These are phyloP conservation scores for Wickerhamiella domercqiae DNA, from an alignment of 805 yeast genomes.

Conservation along the genomic window DNA sequence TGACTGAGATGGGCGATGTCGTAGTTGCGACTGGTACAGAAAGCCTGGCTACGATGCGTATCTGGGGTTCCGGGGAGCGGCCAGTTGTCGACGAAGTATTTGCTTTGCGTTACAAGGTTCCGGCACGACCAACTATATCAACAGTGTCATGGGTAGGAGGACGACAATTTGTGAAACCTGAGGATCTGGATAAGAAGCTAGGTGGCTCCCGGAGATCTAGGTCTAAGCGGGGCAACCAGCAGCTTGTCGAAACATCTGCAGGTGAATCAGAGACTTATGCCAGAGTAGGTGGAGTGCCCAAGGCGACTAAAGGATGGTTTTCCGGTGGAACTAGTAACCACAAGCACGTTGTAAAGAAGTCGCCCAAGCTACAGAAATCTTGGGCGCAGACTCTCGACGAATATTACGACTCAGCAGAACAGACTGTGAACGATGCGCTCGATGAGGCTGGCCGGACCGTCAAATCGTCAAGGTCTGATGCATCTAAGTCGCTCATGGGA, in stretches of 20 bases:
- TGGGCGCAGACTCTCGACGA: constrained; percentile 19
- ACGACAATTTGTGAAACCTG: constrained; percentile 39
- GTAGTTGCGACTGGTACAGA: constrained; percentile 38
- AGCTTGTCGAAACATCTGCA: constrained; percentile 9
- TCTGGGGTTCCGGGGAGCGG: constrained; percentile 30
- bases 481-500: constrained; percentile 12
- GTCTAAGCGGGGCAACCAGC: constrained; percentile 24
- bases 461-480: constrained; percentile 10
- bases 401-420: constrained; percentile 18
- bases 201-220: constrained; percentile 62
- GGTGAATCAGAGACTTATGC: constrained; percentile 5
- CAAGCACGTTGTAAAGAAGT: constrained; percentile 1
- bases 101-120: constrained; percentile 45
- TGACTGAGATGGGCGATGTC: constrained; percentile 26
- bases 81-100: constrained; percentile 38
- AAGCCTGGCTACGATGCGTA: constrained; percentile 33
- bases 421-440: constrained; percentile 38
- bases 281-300: neutral
- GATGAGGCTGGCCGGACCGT: constrained; percentile 27
- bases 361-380: constrained; percentile 12
- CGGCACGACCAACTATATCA: constrained; percentile 66
- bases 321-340: constrained; percentile 3
- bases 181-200: constrained; percentile 49
- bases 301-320: neutral
- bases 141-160: constrained; percentile 83